Conservation (phyloP, 2,329 filamentous ascomycete genomes). For the Colletotrichum sp. region DNA sequence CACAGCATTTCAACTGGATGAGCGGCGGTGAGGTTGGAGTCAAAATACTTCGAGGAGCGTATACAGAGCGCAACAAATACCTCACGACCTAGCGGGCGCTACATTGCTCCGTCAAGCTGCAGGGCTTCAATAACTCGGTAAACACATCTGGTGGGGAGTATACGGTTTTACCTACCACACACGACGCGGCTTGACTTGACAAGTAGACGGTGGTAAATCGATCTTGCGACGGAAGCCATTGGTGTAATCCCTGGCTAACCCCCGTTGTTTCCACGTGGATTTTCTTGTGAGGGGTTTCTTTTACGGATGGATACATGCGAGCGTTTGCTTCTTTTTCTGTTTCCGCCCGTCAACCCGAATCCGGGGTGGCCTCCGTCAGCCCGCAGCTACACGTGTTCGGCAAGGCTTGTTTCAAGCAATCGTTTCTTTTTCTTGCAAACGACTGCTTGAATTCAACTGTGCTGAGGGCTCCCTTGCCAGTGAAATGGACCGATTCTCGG, state of each 20-base stretch:
- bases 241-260: background rate
- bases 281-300: background rate
- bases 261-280: conserved; percentile 13
- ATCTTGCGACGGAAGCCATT: background rate
- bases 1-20: background rate
- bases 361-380: background rate
- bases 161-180: background rate
- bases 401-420: conserved; percentile 7
- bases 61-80: background rate
- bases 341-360: background rate
- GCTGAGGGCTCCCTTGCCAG: background rate
- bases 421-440: background rate
- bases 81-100: background rate
- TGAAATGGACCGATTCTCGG: background rate
- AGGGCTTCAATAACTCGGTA: background rate
- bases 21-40: background rate
- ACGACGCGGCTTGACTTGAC: background rate
- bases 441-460: background rate
- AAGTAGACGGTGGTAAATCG: background rate
- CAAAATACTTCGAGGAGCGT: background rate
- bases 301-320: background rate
- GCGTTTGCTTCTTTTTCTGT: background rate
- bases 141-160: background rate
- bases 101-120: background rate
- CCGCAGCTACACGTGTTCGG: conserved; percentile 7